A percentile compares a stretch with the other conserved stretches of the same genome.
These are phyloP conservation scores for Microbotryum intermedium DNA, from an alignment of 1,284 basidiomycete genomes.

Conservation along the genomic window DNA sequence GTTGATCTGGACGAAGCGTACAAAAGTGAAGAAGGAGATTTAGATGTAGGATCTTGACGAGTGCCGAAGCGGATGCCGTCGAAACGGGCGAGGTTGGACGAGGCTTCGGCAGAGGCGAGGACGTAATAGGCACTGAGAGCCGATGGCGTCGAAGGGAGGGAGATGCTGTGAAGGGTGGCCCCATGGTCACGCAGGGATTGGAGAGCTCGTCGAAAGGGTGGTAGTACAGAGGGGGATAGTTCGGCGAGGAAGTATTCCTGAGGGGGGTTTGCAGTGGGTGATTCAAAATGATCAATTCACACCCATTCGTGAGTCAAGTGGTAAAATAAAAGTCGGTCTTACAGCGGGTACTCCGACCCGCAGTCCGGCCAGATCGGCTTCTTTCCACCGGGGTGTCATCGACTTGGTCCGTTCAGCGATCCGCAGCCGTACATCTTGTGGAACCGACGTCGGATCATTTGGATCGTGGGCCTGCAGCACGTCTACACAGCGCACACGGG, in stretches of 20 bases:
- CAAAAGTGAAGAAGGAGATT: conserved; percentile 5
- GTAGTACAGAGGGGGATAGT: conserved; percentile 48
- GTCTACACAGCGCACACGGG: conserved; percentile 44
- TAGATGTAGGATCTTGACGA: not conserved
- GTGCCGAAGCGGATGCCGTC: conserved; percentile 55
- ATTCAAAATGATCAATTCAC: conserved; percentile 42
- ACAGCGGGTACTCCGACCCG: conserved; percentile 41
- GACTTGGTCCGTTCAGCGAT: not conserved
- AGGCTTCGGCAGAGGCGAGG: conserved; percentile 85
- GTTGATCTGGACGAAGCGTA: conserved; percentile 44
- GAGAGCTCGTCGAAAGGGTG: conserved; percentile 49
- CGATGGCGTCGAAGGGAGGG: conserved; percentile 65
- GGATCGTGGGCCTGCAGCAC: conserved; percentile 57
- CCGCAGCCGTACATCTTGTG: not conserved
- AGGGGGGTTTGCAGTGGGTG: not conserved
- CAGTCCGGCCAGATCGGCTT: conserved; percentile 42
- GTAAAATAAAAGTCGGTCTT: not conserved
- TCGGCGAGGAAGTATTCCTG: conserved; percentile 72
- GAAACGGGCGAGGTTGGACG: conserved; percentile 83
- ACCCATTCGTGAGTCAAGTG: conserved; percentile 42
- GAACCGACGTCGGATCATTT: conserved; percentile 70
- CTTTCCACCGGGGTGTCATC: not conserved
- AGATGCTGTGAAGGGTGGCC: conserved; percentile 62
- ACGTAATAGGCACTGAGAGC: conserved; percentile 93
- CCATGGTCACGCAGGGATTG: conserved; percentile 51